Evolutionary conservation across 192 early-diverging fungal genomes (phyloP), one percentile per base, ranked within the genome.

Genomic region (Fimicolochytrium jonesii): DNA sequence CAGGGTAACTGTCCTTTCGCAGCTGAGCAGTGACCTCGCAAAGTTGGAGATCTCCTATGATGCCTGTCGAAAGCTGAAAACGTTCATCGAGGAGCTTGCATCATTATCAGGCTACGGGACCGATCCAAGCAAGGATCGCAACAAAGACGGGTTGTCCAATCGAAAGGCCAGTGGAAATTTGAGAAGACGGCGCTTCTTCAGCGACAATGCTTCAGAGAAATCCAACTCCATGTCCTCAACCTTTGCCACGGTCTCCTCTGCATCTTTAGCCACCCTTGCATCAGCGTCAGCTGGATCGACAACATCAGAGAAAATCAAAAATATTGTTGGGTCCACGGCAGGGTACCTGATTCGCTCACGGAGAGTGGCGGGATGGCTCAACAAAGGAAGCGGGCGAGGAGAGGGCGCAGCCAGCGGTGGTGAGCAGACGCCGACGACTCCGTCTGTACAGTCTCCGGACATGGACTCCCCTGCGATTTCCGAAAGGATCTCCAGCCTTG

Each of bases 31-130:
- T 22, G 80, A 82, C 17, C 42, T 79, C 0, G 7, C 60, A 35
- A 54, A 56, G 11, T 54, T 82, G 11, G 80, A 82, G 32, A 65
- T 70, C 6, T 71, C 69, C 31, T 71, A 55, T 35, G 41, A 61
- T 37, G 10, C 57, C 5, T 47, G 60, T 33, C 39, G 71, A 6
- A 79, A 75, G 48, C 51, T 82, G n/a, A 82, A 82, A 54, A 30
- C 30, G 15, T 79, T 82, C 67, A 76, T 82, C 46, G 80, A 82
- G 63, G 80, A 82, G 46, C 61, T 75, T 22, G 65, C 68, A 4
- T 55, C 49, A 5, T 48, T 71, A 15, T 52, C 52, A 10, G 56
- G 56, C 32, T 23, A 52, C n/a, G 56, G 56, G 15, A 50, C 37
- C 1, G n/a, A n/a, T n/a, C n/a, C n/a, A n/a, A 25, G 33, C 2